Conservation (phyloP, 1,139 yeast genomes). For the Yamadazyma buinensis region DNA sequence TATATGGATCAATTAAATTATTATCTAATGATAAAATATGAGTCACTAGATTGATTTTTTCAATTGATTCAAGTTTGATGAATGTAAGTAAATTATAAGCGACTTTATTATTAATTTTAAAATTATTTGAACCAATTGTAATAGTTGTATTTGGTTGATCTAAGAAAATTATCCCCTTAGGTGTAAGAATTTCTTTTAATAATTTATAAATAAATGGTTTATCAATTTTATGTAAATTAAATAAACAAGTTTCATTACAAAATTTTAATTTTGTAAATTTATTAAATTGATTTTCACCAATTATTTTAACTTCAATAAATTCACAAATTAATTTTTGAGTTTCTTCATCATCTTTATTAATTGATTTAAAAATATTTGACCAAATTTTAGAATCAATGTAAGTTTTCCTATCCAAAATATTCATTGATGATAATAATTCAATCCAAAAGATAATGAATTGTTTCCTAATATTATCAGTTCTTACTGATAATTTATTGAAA, state of each 20-base stretch:
- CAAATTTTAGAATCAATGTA: constrained; percentile 11
- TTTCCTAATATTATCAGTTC: constrained; percentile 49
- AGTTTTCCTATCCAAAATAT: constrained; percentile 14
- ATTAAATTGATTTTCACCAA: constrained; percentile 59
- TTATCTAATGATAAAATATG: constrained; percentile 52
- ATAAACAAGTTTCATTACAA: constrained; percentile 73
- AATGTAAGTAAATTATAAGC: constrained; percentile 58
- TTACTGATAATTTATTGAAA: constrained; percentile 61
- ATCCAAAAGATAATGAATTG: constrained; percentile 63
- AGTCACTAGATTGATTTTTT: constrained; percentile 55
- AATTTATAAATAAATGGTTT: constrained; percentile 22
- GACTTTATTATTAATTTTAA: constrained; percentile 63
- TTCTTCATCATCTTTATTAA: constrained; percentile 53
- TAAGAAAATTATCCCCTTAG: constrained; percentile 58
- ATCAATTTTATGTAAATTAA: constrained; percentile 49
- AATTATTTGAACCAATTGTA: constrained; percentile 43
- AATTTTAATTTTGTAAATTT: constrained; percentile 71
- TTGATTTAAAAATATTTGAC: constrained; percentile 29
- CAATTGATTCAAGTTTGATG: constrained; percentile 70
- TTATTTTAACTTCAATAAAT: constrained; percentile 47
- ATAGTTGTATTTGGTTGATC: constrained; percentile 24
- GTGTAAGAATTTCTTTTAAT: constrained; percentile 53
- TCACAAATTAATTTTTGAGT: constrained; percentile 39
- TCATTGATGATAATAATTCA: constrained; percentile 25
- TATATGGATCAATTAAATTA: constrained; percentile 74